Conservation (phyloP, 768 basidiomycete species). For the Coprinopsis strossmayeri region DNA sequence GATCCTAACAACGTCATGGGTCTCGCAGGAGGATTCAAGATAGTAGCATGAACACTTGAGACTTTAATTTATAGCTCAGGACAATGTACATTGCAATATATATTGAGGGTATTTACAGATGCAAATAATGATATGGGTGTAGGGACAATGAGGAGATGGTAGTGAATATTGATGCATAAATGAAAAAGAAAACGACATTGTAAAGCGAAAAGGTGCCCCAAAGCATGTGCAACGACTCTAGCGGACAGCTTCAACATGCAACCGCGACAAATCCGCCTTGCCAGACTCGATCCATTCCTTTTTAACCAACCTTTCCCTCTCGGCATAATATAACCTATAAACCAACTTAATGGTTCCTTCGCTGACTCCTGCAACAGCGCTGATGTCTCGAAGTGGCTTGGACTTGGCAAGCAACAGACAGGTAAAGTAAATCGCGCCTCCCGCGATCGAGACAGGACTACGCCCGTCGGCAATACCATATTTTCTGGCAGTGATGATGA, state of each 20-base stretch:
- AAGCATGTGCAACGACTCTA: constrained; percentile 14
- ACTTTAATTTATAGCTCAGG: no score
- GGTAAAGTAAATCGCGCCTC: constrained; percentile 92
- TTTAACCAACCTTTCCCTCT: constrained; percentile 75
- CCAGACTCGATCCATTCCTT: constrained; percentile 82
- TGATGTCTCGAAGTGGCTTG: constrained; percentile 81
- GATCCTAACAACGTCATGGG: constrained; percentile 61
- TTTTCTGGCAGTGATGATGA: constrained; percentile 73
- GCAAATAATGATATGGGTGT: no score
- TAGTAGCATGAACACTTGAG: no score
- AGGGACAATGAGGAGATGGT: no score
- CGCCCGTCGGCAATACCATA: constrained; percentile 90
- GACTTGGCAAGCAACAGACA: constrained; percentile 70
- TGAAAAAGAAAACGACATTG: no score
- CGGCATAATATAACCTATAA: constrained; percentile 70
- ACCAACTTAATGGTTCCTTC: constrained; percentile 93
- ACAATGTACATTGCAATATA: no score
- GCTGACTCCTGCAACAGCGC: constrained; percentile 86
- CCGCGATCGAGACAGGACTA: constrained; percentile 97
- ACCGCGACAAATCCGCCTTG: constrained; percentile 48
- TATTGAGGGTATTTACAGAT: no score
- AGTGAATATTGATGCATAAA: no score
- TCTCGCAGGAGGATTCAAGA: constrained; percentile 61
- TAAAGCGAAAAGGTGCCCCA: neutral
- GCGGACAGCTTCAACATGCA: constrained; percentile 35